Evolutionary conservation across 2,329 filamentous ascomycete species (phyloP).

Genomic region (Cordyceps javanica): DNA sequence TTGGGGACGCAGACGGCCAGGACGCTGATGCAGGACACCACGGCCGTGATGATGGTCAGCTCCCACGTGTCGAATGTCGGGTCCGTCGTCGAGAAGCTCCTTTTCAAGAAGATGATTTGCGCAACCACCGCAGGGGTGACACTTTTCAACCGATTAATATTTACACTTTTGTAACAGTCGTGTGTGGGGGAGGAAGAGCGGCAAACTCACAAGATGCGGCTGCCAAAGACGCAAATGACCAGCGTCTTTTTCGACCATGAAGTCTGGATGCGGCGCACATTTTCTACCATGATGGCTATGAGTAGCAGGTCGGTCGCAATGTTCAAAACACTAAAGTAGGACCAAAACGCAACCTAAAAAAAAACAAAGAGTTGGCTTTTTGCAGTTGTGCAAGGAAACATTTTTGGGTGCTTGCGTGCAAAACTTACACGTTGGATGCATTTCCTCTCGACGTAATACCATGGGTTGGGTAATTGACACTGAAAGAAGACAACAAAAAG

Average conservation of each 20-base stretch:
- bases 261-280: conserved; percentile 24
- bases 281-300: conserved; percentile 19
- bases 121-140: conserved; percentile 21
- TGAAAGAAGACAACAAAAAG: conserved; percentile 23
- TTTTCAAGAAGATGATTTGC: background rate
- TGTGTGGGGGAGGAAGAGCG: too few relatives aligned
- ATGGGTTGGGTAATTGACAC: conserved; percentile 22
- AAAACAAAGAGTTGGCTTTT: background rate
- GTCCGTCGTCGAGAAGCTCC: background rate
- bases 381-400: background rate
- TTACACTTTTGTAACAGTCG: too few relatives aligned
- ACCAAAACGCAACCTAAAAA: conserved; percentile 5
- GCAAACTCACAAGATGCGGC: conserved; percentile 23
- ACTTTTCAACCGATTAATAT: conserved; percentile 5
- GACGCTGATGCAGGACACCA: conserved; percentile 13
- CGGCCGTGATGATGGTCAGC: background rate
- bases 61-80: conserved; percentile 10
- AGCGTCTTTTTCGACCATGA: conserved; percentile 22
- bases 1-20: conserved; percentile 16
- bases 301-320: conserved; percentile 6
- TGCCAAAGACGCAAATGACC: conserved; percentile 25
- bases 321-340: conserved; percentile 8
- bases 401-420: background rate
- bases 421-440: conserved; percentile 17
- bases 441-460: conserved; percentile 19